Base-by-base conservation (phyloP, 1,284 basidiomycete species). In the Kwoniella shivajii region DNA sequence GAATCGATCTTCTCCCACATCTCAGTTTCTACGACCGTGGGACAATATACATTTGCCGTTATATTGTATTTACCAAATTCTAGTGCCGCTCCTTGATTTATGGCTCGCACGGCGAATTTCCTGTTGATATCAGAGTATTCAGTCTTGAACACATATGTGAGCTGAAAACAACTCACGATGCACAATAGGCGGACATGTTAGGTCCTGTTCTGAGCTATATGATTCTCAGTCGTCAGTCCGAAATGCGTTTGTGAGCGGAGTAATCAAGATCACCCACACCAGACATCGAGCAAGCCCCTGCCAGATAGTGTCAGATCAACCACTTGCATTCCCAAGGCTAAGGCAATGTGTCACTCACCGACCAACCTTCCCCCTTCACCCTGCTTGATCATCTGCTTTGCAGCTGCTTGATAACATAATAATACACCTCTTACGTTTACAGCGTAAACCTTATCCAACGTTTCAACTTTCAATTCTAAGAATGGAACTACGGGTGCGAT, bases 11-110 rank as follows among this genome's bases (percentile, higher is more conserved):
- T 26, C 47, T 57, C 54, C 68, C 78, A 67, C 74, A 81, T 76
- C 11, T 76, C 80, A 4, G 72, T 74, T 47, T 73, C 68, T 22
- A 79, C 66, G 14, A 71, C 65, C 26, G 81, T 81, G 1, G 83
- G 82, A 4, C 82, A 81, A 56, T 84, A 84, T 2, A 81, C 79
- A 52, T 83, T 84, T 3, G 82, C 82, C 0, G 81, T 84, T 50
- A 84, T 82, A 1, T 74, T 71, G 53, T 82, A 51, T 36, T 67
- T 63, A 3, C 76, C 79, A 18, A 82, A 62, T 55, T 84, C 82
- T 16, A 67, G 33, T 0, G 81, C 82, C 75, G 56, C 49, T 18
- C 45, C 41, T 54, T 78, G 71, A 36, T 79, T 80, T 53, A 81
- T 69, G 3, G 78, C 76, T 20, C 79, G 65, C 13, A 80, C 78